phyloP scores from a whole-genome alignment of 495 filamentous ascomycete species.

The Penicillium antarcticum region DNA sequence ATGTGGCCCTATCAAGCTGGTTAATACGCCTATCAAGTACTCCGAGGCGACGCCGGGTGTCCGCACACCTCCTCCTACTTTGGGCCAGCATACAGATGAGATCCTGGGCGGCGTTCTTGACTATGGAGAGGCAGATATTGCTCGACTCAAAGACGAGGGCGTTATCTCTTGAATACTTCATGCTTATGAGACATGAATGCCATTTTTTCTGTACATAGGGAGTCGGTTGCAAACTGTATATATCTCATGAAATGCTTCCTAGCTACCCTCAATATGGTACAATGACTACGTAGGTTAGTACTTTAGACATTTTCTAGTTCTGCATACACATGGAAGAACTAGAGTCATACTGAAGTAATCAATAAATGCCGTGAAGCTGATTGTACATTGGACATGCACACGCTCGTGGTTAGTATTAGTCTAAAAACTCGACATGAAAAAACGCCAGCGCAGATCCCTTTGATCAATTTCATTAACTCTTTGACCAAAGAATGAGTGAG shows the following conservation, averaged over 20 bases:
- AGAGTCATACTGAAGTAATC: no score
- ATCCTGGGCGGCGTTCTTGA: constrained; percentile 67
- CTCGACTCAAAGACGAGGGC: constrained; percentile 60
- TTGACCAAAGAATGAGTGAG: not conserved
- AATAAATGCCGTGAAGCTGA: no score
- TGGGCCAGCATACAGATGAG: constrained; percentile 93
- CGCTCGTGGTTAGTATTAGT: no score
- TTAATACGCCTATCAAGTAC: constrained; percentile 96
- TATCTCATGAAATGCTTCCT: no score
- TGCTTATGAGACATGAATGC: not conserved
- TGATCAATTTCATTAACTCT: no score
- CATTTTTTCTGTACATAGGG: constrained; percentile 1
- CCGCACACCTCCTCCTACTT: constrained; percentile 72
- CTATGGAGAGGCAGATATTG: constrained; percentile 59
- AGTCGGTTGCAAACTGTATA: not conserved
- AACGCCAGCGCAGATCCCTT: no score
- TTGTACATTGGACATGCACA: no score
- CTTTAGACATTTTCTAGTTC: no score
- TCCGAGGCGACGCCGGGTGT: constrained; percentile 77
- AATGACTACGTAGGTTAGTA: no score
- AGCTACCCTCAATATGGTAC: no score
- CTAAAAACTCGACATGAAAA: no score
- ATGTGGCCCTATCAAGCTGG: constrained; percentile 82
- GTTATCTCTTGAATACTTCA: constrained; percentile 52
- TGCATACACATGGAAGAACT: no score